phyloP scores from a whole-genome alignment of 257 asterid species.

The Coffea eugenioides region DNA sequence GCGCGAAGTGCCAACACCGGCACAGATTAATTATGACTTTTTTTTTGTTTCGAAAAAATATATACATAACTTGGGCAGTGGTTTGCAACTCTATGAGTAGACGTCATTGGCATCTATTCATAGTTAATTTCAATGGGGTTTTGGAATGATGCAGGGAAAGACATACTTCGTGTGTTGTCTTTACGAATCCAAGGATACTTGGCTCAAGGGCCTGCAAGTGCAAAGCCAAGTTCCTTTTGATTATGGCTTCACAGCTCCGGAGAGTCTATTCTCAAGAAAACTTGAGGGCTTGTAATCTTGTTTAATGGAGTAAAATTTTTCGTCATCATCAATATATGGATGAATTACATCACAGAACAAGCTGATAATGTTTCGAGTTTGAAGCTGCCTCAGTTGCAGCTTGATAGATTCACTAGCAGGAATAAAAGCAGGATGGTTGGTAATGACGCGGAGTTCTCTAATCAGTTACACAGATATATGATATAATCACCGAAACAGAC shows the following conservation, averaged over 20 bases:
- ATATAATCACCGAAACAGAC: neutral
- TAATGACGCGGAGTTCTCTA: neutral
- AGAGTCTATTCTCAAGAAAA: too few relatives aligned
- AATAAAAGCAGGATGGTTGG: neutral
- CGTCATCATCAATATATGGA: conserved; percentile 11
- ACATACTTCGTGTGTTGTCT: neutral
- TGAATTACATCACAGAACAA: neutral
- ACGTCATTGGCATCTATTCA: neutral
- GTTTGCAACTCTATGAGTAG: too few relatives aligned
- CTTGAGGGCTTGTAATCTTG: neutral
- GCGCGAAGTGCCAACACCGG: too few relatives aligned
- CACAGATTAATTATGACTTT: too few relatives aligned
- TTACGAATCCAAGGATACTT: neutral
- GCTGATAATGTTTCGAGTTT: neutral
- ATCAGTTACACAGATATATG: neutral
- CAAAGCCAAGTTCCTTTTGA: neutral
- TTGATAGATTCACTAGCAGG: neutral
- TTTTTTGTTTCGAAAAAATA: too few relatives aligned
- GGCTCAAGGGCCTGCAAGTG: neutral
- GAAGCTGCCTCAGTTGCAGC: neutral
- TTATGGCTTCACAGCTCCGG: too few relatives aligned
- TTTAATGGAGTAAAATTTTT: neutral
- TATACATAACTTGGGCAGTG: too few relatives aligned
- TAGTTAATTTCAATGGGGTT: too few relatives aligned
- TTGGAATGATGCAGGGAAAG: neutral